These are phyloP conservation scores for Ramaria rubella DNA, from an alignment of 768 basidiomycete genomes.

Conservation along the genomic window DNA sequence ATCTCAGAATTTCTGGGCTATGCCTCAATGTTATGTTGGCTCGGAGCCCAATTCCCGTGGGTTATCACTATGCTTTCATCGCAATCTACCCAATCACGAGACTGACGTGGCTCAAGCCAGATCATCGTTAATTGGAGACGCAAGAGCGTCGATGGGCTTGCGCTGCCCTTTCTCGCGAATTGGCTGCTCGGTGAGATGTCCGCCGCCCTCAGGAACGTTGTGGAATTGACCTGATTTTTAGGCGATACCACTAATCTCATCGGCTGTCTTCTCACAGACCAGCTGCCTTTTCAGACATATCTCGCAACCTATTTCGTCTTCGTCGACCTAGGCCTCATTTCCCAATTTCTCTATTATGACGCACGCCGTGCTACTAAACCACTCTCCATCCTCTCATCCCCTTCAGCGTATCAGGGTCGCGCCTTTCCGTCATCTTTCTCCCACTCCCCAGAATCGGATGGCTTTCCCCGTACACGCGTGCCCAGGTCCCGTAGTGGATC, in stretches of 20 bases:
- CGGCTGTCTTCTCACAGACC: constrained; percentile 86
- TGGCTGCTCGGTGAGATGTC: constrained; percentile 83
- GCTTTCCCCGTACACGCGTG: neutral
- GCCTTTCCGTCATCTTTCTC: constrained; percentile 11
- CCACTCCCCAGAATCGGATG: neutral
- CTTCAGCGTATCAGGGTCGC: constrained; percentile 30
- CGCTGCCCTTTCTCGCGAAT: constrained; percentile 86
- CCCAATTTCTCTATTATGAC: constrained; percentile 76
- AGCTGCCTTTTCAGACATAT: constrained; percentile 91
- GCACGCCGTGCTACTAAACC: constrained; percentile 30
- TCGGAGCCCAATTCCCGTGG: constrained; percentile 85
- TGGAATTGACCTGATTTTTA: constrained; percentile 21
- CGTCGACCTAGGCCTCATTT: constrained; percentile 69
- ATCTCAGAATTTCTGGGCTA: constrained; percentile 45
- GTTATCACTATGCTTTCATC: constrained; percentile 24
- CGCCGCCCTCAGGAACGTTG: neutral
- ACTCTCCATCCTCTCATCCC: constrained; percentile 36
- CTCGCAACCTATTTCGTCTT: constrained; percentile 88
- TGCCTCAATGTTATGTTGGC: constrained; percentile 69
- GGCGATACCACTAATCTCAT: constrained; percentile 92
- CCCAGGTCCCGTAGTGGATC: neutral
- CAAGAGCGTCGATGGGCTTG: constrained; percentile 83
- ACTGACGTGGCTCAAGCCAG: constrained; percentile 46
- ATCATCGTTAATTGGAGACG: constrained; percentile 68
- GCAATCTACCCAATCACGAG: too few relatives aligned